These are phyloP conservation scores for Phylloboletellus chloephorus DNA, from an alignment of 1,284 basidiomycete genomes.

Conservation along the genomic window DNA sequence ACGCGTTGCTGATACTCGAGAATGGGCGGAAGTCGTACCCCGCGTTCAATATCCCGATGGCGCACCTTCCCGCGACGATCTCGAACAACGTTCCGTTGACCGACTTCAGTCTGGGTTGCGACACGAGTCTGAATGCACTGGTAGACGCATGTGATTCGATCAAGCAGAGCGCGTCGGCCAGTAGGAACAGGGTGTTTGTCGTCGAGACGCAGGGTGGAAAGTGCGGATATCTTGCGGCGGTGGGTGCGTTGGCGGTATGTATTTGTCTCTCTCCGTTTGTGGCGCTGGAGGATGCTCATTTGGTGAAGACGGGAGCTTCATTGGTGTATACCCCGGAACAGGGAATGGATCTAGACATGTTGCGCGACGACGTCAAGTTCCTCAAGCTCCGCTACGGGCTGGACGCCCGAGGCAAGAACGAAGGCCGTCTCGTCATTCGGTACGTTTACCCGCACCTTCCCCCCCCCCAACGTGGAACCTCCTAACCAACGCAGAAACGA, in stretches of 20 bases:
- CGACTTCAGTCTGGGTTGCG: conserved; percentile 91
- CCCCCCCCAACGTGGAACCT: background rate
- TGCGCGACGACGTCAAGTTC: conserved; percentile 86
- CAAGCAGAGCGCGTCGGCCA: conserved; percentile 95
- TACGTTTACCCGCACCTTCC: conserved; percentile 32
- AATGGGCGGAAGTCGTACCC: conserved; percentile 80
- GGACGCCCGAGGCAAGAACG: conserved; percentile 84
- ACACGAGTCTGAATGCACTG: conserved; percentile 95
- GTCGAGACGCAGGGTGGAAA: conserved; percentile 97
- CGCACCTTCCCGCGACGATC: conserved; percentile 90
- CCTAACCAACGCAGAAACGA: conserved; percentile 65
- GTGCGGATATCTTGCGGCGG: conserved; percentile 92
- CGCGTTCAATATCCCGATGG: conserved; percentile 90
- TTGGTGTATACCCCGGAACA: conserved; percentile 93
- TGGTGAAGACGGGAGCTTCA: conserved; percentile 77
- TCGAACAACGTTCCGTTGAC: conserved; percentile 98
- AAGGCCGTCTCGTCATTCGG: conserved; percentile 91
- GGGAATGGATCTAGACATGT: conserved; percentile 78
- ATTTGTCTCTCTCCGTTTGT: background rate
- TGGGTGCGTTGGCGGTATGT: conserved; percentile 91
- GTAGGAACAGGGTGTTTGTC: conserved; percentile 92
- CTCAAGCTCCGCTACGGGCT: conserved; percentile 82
- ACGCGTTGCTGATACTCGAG: conserved; percentile 73
- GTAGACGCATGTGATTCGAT: conserved; percentile 97
- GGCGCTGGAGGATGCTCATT: background rate